Base-by-base conservation (phyloP, 352 stramenopile species). In the Globisporangium barbulae region DNA sequence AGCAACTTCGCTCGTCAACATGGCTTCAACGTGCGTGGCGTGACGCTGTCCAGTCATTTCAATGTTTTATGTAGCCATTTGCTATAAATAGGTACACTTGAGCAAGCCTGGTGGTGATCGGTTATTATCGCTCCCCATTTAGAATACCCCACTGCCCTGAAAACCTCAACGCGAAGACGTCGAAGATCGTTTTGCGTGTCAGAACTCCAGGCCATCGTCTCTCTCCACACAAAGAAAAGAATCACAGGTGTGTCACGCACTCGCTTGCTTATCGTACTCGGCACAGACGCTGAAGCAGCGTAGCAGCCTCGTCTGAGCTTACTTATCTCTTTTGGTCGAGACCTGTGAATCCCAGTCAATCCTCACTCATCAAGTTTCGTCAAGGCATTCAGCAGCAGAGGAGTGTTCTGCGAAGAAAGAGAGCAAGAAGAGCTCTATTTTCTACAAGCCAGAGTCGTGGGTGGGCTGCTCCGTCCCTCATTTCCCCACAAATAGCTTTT, bases 401-500 rank as follows among this genome's bases (percentile, higher is more conserved):
- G 13, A 54, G 49, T 41, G 31, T 41, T 55, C 28, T 28, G 6
- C 49, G 28, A 28, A 17, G 30, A 39, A 17, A 5, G 30, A 39
- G 30, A 48, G 41, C 37, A 47, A 7, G 15, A 47, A 21, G 17
- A 17, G 39, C 45, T 52, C 45, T 52, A 52, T 48, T 52, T 47
- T 52, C 45, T 25, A 5, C 45, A 30, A 30, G 45, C 25, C 25
- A 28, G 45, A 47, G 15, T 12, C 21, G 28, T 41, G 49, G 49
- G 49, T 55, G 31, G 49, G 25, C 25, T 54, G 25, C 48, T 39
- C 5, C n/a, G 37, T 39, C 17, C 30, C 37, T 21, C 13, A 10
- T 30, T n/a, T 13, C 30, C 19, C 52, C 52, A 44, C 52, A 57
- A 57, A 57, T 57, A 57, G 52, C 30, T 44, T 57, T 56, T 48